Evolutionary conservation across 768 basidiomycete species (phyloP).

Genomic region (Panaeolus cyanescens): DNA sequence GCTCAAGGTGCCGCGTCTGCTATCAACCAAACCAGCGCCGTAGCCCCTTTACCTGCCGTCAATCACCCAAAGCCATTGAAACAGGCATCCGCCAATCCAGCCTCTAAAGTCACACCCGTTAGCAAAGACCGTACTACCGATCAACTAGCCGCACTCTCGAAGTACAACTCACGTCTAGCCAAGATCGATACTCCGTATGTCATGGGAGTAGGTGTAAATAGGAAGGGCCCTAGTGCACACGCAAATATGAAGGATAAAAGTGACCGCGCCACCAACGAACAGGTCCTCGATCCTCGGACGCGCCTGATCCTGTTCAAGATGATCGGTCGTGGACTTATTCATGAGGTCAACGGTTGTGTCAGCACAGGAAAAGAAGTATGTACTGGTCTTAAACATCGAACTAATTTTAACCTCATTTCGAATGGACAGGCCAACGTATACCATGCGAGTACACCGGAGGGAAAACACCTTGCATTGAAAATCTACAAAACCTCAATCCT

Average conservation of each 20-base stretch:
- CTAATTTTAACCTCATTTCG: slow-evolving; percentile 5
- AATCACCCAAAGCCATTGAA: slow-evolving; percentile 57
- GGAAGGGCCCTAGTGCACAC: slow-evolving; percentile 87
- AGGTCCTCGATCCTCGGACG: slow-evolving; percentile 96
- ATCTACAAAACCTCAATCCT: slow-evolving; percentile 99
- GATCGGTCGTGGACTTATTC: slow-evolving; percentile 86
- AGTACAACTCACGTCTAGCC: slow-evolving; percentile 74
- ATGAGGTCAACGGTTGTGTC: slow-evolving; percentile 93
- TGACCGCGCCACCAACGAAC: slow-evolving; percentile 95
- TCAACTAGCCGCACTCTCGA: slow-evolving; percentile 74
- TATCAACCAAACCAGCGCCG: slow-evolving; percentile 45
- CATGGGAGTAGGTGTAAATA: slow-evolving; percentile 76
- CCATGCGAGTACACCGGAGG: slow-evolving; percentile 67
- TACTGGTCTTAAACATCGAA: neutral
- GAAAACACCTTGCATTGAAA: slow-evolving; percentile 83
- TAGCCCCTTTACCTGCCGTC: slow-evolving; percentile 68
- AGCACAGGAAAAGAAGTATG: slow-evolving; percentile 96
- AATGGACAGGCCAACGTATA: slow-evolving; percentile 93
- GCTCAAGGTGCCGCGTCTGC: slow-evolving; percentile 62
- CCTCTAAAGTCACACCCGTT: slow-evolving; percentile 19
- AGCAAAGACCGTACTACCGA: slow-evolving; percentile 64
- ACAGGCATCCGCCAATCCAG: slow-evolving; percentile 19
- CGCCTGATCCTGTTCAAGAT: slow-evolving; percentile 94
- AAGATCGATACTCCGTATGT: slow-evolving; percentile 76
- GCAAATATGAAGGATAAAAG: slow-evolving; percentile 95